Conservation (phyloP, 495 filamentous ascomycete species). For the Penicillium paradoxum region DNA sequence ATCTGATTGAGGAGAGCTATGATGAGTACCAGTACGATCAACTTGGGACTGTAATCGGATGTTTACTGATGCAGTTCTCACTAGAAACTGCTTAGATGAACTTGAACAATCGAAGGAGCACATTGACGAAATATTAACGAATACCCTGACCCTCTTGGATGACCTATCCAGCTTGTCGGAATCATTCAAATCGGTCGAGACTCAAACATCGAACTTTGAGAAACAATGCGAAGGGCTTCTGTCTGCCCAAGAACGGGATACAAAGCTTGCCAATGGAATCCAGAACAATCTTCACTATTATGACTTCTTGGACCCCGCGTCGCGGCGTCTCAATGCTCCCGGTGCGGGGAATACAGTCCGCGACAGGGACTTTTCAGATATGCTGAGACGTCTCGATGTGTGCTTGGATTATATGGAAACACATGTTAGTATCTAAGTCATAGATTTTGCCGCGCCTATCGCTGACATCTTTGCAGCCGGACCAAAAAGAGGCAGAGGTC, state of each 20-base stretch:
- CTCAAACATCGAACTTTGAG: slow-evolving; percentile 85
- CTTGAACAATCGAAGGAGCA: slow-evolving; percentile 73
- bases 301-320: slow-evolving; percentile 84
- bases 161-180: slow-evolving; percentile 70
- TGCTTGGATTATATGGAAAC: slow-evolving; percentile 86
- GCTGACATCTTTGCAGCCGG: slow-evolving; percentile 47
- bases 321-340: slow-evolving; percentile 83
- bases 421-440: slow-evolving; percentile 53
- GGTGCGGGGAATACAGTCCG: slow-evolving; percentile 79
- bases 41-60: slow-evolving; percentile 15
- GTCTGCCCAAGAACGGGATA: slow-evolving; percentile 69
- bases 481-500: slow-evolving; percentile 77
- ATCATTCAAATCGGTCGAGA: slow-evolving; percentile 80
- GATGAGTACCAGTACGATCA: slow-evolving; percentile 70
- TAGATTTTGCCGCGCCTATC: background rate
- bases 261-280: slow-evolving; percentile 72
- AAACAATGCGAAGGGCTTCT: slow-evolving; percentile 84
- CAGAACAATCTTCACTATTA: slow-evolving; percentile 87
- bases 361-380: slow-evolving; percentile 75
- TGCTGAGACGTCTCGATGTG: slow-evolving; percentile 76
- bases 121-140: slow-evolving; percentile 70
- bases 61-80: background rate
- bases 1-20: slow-evolving; percentile 73
- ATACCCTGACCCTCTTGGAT: slow-evolving; percentile 66
- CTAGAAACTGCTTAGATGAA: slow-evolving; percentile 71